phyloP scores from a whole-genome alignment of 179 eudicot genomes.

The Silene noctiflora region DNA sequence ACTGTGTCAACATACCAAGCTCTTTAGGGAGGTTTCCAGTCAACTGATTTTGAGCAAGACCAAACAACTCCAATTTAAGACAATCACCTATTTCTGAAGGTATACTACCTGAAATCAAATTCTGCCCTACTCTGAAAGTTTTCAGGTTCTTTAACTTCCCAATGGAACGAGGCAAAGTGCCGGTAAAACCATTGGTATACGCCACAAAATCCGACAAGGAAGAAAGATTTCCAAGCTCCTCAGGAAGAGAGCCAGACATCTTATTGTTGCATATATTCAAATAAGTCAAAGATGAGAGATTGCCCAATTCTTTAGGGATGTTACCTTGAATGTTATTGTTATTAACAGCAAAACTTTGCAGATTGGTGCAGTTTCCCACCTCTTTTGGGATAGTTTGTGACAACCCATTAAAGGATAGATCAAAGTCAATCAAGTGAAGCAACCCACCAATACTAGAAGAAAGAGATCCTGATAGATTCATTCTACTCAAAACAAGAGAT shows the following conservation, averaged over 20 bases:
- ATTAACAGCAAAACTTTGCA: constrained; percentile 31
- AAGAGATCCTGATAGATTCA: constrained; percentile 36
- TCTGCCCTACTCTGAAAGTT: constrained; percentile 40
- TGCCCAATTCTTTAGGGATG: constrained; percentile 33
- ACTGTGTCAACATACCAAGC: constrained; percentile 30
- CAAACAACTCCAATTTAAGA: constrained; percentile 36
- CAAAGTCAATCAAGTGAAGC: constrained; percentile 25
- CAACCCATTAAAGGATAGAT: constrained; percentile 39
- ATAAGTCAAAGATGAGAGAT: constrained; percentile 32
- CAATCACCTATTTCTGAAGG: constrained; percentile 39
- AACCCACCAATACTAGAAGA: constrained; percentile 36
- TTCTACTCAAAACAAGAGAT: constrained; percentile 26
- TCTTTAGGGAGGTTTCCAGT: constrained; percentile 38
- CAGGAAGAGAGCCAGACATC: constrained; percentile 36
- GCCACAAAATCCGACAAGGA: constrained; percentile 40
- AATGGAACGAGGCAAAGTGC: constrained; percentile 35
- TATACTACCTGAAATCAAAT: constrained; percentile 35
- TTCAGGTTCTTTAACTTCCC: constrained; percentile 38
- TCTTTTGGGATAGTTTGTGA: constrained; percentile 34
- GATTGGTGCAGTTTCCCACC: constrained; percentile 37
- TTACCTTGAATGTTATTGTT: constrained; percentile 34
- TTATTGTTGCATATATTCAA: constrained; percentile 44
- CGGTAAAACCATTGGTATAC: constrained; percentile 33
- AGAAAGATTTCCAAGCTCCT: constrained; percentile 41
- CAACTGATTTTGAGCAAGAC: constrained; percentile 42